Base-by-base conservation (phyloP, 2,329 filamentous ascomycete species). In the Trichophyton rubrum region DNA sequence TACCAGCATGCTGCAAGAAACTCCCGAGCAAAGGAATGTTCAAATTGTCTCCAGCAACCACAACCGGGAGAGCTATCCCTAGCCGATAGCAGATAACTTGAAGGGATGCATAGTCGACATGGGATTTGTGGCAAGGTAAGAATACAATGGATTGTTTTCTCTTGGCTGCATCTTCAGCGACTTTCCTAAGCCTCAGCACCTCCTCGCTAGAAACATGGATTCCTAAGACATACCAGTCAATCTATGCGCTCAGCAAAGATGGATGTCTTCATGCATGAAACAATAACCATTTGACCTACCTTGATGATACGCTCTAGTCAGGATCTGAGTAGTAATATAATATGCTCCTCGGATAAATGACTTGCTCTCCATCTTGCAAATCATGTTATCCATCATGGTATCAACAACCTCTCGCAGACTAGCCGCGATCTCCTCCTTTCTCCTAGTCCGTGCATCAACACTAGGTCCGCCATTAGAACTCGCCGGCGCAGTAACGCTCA, bases 351-450 rank as follows among this genome's bases (percentile, higher is more conserved):
- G 80, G 66, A 99, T 96, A 70, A 97, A 97, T 1, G 83, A 79
- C 71, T 91, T 95, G 78, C 87, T 95, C 74, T 99, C 93, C 81
- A 97, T 92, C 75, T 99, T 99, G 82, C 92, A 97, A 64, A 99
- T 96, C 93, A 99, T 97, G 64, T 87, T 84, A 70, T 96, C 90
- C 24, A 90, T 89, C 82, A 93, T 86, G 65, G 87, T 85, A 64
- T 93, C 89, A 3, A 89, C 88, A 3, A 96, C 86, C 69, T 96
- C 85, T 60, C 85, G 80, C 53, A 99, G 77, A 61, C 86, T 86
- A 41, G 79, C 78, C 69, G 90, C 85, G 60, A 97, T 83, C 67
- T 87, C 84, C 60, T 75, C 77, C 59, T 79, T 82, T 60, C 65
- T 56, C 40, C 58, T 58, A 35, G 49, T 22, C 27, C 61, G 58